Conservation (phyloP, 2,329 filamentous ascomycete species). For the Claviceps pazoutovae region DNA sequence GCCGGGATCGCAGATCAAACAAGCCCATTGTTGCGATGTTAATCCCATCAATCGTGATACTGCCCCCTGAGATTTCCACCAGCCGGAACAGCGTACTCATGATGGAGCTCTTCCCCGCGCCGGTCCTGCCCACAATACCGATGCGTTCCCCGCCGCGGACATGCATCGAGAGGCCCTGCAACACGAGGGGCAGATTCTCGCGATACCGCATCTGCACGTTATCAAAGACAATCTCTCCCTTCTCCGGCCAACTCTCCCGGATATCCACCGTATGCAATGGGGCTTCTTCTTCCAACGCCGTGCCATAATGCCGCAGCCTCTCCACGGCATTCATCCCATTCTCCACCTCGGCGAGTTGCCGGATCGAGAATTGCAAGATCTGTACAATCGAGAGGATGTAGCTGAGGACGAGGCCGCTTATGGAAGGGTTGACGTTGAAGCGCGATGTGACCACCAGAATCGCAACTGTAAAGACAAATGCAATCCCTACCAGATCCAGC, state of each 20-base stretch:
- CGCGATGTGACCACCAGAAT: conserved; percentile 86
- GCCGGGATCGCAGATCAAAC: conserved; percentile 58
- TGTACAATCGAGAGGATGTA: conserved; percentile 90
- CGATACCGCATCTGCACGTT: conserved; percentile 71
- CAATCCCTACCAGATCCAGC: conserved; percentile 69
- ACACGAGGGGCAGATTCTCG: conserved; percentile 54
- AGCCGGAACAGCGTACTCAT: conserved; percentile 73
- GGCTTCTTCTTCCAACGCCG: conserved; percentile 75
- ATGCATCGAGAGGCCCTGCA: conserved; percentile 57
- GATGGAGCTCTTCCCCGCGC: conserved; percentile 71
- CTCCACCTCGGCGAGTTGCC: conserved; percentile 88
- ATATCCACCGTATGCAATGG: conserved; percentile 66
- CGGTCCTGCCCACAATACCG: conserved; percentile 68
- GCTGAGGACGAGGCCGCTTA: conserved; percentile 74
- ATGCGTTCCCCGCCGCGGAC: conserved; percentile 64
- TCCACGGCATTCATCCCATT: conserved; percentile 98
- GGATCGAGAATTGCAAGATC: conserved; percentile 90
- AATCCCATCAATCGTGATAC: conserved; percentile 50
- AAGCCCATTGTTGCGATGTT: conserved; percentile 63
- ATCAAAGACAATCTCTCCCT: conserved; percentile 66
- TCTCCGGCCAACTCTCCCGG: conserved; percentile 66
- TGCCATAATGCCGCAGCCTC: conserved; percentile 80
- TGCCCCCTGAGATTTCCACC: conserved; percentile 48
- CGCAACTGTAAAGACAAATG: conserved; percentile 75
- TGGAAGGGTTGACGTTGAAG: conserved; percentile 73